phyloP scores from a whole-genome alignment of 139 green algal genomes.

The Volvox africanus region DNA sequence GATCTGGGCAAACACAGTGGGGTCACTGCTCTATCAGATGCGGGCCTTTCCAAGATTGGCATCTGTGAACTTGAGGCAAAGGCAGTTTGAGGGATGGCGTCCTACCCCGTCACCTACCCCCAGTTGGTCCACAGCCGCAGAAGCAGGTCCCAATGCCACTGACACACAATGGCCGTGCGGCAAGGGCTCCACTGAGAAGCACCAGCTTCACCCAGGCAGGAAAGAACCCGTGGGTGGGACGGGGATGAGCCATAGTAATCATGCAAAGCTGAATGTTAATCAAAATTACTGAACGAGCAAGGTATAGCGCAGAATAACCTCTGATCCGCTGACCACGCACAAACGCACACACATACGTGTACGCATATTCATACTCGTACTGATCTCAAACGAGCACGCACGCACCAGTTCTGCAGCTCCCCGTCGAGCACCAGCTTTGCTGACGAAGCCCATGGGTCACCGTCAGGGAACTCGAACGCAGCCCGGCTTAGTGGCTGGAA shows the following conservation, averaged over 20 bases:
- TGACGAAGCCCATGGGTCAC: neutral
- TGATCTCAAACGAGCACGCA: too few species aligned
- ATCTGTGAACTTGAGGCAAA: too few species aligned
- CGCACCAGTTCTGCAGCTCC: neutral
- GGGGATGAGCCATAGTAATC: too few species aligned
- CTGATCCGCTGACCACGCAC: too few species aligned
- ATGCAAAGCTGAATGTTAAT: too few species aligned
- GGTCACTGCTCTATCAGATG: too few species aligned
- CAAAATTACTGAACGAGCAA: too few species aligned
- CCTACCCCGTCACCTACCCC: neutral
- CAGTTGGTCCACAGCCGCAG: neutral
- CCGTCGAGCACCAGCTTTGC: slow-evolving; percentile 23
- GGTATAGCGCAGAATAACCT: too few species aligned
- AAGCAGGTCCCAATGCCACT: slow-evolving; percentile 4
- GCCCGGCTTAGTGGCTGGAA: slow-evolving; percentile 59
- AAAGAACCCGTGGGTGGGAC: neutral
- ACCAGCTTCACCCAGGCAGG: slow-evolving; percentile 10
- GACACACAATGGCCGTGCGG: slow-evolving; percentile 23
- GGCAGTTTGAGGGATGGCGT: too few species aligned
- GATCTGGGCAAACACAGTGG: neutral
- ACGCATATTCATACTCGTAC: too few species aligned
- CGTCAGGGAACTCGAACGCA: slow-evolving; percentile 20
- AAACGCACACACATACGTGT: too few species aligned
- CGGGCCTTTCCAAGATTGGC: too few species aligned
- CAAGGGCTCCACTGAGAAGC: slow-evolving; percentile 1